phyloP scores from a whole-genome alignment of 1,139 yeast genomes.

The Protomyces lactucae-debilis region DNA sequence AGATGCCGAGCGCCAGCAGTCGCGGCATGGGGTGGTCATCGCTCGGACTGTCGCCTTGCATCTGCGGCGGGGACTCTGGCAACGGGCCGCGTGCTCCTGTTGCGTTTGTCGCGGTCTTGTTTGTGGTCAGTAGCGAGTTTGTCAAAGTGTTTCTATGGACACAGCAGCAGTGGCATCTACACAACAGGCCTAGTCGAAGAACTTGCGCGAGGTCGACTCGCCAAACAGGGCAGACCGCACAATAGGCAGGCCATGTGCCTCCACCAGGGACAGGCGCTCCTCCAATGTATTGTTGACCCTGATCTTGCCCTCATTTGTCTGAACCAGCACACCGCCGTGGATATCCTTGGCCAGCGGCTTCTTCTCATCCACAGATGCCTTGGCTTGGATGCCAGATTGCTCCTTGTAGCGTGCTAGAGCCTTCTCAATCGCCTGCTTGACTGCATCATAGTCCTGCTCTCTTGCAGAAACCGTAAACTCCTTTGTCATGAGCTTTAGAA shows the following conservation, averaged over 20 bases:
- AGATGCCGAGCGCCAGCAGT: slow-evolving; percentile 33
- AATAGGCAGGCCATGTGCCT: slow-evolving; percentile 85
- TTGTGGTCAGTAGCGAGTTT: no score
- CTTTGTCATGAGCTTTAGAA: slow-evolving; percentile 65
- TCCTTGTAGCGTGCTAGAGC: slow-evolving; percentile 63
- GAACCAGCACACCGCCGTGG: slow-evolving; percentile 81
- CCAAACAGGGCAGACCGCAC: slow-evolving; percentile 89
- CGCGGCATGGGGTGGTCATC: slow-evolving; percentile 24
- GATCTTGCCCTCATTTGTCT: slow-evolving; percentile 71
- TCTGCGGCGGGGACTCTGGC: background rate
- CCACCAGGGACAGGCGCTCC: slow-evolving; percentile 79
- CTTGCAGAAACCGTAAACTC: slow-evolving; percentile 61
- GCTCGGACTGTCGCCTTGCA: background rate
- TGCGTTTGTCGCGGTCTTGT: no score
- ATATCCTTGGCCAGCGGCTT: slow-evolving; percentile 53
- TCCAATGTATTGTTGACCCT: slow-evolving; percentile 89
- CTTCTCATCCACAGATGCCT: slow-evolving; percentile 50
- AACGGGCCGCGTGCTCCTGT: no score
- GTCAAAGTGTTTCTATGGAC: no score
- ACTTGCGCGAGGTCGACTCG: slow-evolving; percentile 67
- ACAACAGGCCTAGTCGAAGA: slow-evolving; percentile 55
- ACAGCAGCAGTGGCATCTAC: no score
- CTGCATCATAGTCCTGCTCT: slow-evolving; percentile 60
- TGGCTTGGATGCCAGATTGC: slow-evolving; percentile 40
- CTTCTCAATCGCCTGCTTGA: slow-evolving; percentile 56